Base-by-base conservation (phyloP, 371 early-diverging fungal species). In the Batrachochytrium dendrobatidis region DNA sequence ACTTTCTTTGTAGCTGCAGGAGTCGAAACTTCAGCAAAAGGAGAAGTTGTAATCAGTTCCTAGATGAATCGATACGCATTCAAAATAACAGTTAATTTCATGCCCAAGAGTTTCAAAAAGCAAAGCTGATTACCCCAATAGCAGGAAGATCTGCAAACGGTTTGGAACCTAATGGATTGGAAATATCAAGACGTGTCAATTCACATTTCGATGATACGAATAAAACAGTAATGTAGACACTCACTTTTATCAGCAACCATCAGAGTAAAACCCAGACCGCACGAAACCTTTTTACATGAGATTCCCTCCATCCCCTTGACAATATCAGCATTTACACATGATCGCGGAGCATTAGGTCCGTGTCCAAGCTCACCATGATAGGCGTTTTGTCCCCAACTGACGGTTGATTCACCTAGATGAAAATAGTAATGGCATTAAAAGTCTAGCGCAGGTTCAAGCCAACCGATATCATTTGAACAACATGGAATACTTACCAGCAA, bases 321-420 rank as follows among this genome's bases (percentile, higher is more conserved):
- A 26, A 44, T 58, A 22, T 18, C 53, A 34, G 58, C 58, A 18
- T 58, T 22, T 17, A 51, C 50, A 22, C 50, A 46, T 7, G 31
- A 31, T 5, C 53, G 52, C 20, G 54, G 25, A 10, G 31, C 24
- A 5, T 58, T 58, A 22, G 17, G 32, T 24, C 58, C 58, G 51
- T 58, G 53, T 4, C 58, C 58, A 18, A 34, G 45, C 50, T n/a
- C 29, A 28, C 34, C 45, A 56, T 56, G 56, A 18, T 10, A 6
- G 6, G 46, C 49, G n/a, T 20, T 44, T 28, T 29, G 20, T 12
- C 53, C 31, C 24, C 53, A 30, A 34, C 31, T 30, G 31, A 30
- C 24, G 7, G 12, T 12, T 34, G n/a, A 15, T 30, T 10, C 53
- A 22, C 18, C 31, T 22, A n/a, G n/a, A n/a, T n/a, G n/a, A n/a